A percentile compares a stretch with the other conserved stretches of the same genome.
Evolutionary conservation across 2,329 filamentous ascomycete genomes (phyloP).

Genomic region (Aciculosporium take): DNA sequence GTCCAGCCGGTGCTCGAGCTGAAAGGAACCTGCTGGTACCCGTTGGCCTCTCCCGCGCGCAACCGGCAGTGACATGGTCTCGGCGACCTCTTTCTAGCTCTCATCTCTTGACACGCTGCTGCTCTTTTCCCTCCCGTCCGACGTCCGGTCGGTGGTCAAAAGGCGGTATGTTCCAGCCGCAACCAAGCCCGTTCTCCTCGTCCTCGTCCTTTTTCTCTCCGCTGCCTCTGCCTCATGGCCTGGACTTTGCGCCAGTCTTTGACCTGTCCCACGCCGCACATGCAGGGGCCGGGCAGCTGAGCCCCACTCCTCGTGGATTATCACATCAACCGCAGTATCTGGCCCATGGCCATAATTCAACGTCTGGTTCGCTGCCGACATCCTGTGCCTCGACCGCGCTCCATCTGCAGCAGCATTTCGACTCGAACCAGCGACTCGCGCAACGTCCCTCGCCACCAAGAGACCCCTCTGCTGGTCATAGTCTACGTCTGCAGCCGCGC

Average conservation of each 20-base stretch:
- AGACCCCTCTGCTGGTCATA: constrained; percentile 5
- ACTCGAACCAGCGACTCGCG: constrained; percentile 3
- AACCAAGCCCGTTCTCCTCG: constrained; percentile 33
- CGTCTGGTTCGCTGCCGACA: constrained; percentile 4
- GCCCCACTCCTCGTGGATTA: constrained; percentile 6
- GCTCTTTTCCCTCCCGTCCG: neutral
- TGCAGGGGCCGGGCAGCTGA: constrained; percentile 4
- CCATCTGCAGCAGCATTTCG: constrained; percentile 7
- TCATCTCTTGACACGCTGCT: neutral
- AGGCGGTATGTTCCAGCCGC: constrained; percentile 39
- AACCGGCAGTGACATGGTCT: constrained; percentile 1
- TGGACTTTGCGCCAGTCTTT: constrained; percentile 15
- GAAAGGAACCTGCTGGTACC: constrained; percentile 4
- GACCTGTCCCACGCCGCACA: constrained; percentile 8
- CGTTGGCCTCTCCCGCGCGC: constrained; percentile 1
- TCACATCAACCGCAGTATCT: constrained; percentile 6
- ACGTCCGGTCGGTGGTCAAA: neutral
- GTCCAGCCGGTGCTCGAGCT: neutral
- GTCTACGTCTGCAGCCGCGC: constrained; percentile 7
- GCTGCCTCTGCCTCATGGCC: constrained; percentile 21
- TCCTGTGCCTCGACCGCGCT: constrained; percentile 6
- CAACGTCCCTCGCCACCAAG: constrained; percentile 5
- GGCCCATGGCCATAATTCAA: constrained; percentile 2
- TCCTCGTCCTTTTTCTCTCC: constrained; percentile 23
- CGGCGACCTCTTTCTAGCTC: neutral